Percentiles rank a stretch among this genome's conserved stretches.
Evolutionary conservation across 345 rosid species (phyloP).

Genomic region (Toxicodendron radicans): DNA sequence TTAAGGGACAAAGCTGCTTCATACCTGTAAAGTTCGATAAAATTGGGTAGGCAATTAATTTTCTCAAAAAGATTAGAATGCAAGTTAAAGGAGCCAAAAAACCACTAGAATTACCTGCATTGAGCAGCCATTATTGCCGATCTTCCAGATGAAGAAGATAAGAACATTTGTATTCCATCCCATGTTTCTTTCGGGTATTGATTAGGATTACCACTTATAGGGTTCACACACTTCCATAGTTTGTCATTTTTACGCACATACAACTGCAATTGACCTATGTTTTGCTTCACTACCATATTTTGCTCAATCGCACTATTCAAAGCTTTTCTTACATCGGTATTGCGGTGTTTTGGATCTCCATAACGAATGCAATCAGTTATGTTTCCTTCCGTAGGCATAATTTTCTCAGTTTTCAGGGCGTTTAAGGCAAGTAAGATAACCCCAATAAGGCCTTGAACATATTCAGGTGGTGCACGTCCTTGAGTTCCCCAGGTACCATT

Average conservation of each 20-base stretch:
- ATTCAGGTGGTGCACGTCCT: conserved; percentile 57
- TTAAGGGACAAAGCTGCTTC: conserved; percentile 71
- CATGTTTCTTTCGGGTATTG: conserved; percentile 56
- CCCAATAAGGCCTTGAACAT: conserved; percentile 81
- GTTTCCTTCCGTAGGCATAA: conserved; percentile 74
- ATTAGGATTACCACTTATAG: conserved; percentile 57
- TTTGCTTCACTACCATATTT: conserved; percentile 54
- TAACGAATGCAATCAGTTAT: conserved; percentile 70
- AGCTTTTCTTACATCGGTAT: conserved; percentile 66
- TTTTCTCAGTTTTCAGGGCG: conserved; percentile 66
- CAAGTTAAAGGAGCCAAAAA: not conserved
- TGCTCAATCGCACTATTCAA: conserved; percentile 68
- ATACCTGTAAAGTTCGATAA: conserved; percentile 45
- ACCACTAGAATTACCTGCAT: conserved; percentile 55
- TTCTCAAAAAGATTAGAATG: not conserved
- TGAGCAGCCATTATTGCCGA: conserved; percentile 52
- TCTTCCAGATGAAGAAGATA: conserved; percentile 58
- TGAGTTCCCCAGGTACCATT: conserved; percentile 55
- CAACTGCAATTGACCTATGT: conserved; percentile 54
- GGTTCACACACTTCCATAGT: conserved; percentile 82
- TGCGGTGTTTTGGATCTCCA: conserved; percentile 65
- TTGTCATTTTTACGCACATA: conserved; percentile 64
- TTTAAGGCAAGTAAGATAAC: conserved; percentile 70
- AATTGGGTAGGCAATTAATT: not conserved
- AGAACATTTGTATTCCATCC: conserved; percentile 58